Evolutionary conservation across 2,329 filamentous ascomycete species (phyloP).

Genomic region (Grosmannia huntii): DNA sequence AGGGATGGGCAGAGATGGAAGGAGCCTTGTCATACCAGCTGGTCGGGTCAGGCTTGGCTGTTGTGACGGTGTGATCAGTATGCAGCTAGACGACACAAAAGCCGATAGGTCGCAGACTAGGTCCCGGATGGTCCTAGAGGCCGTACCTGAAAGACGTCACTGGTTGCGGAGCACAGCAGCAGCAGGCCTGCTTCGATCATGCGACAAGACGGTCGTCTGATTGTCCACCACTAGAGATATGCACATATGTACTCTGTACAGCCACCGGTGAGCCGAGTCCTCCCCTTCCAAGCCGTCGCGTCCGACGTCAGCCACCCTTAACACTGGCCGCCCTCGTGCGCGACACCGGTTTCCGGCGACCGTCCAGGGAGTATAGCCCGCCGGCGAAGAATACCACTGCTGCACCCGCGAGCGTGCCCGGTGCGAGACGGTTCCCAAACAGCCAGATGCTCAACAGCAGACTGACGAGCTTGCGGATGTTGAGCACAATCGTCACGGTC

Average conservation of each 20-base stretch:
- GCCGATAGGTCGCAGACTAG: neutral
- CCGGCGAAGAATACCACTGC: slow-evolving; percentile 80
- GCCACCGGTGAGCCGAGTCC: neutral
- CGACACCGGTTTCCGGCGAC: slow-evolving; percentile 23
- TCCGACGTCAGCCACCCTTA: slow-evolving; percentile 14
- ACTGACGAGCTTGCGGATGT: slow-evolving; percentile 87
- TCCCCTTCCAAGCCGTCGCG: neutral
- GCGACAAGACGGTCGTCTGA: too few species aligned
- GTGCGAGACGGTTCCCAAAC: slow-evolving; percentile 73
- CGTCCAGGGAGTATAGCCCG: slow-evolving; percentile 78
- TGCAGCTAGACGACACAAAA: neutral
- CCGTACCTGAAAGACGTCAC: neutral
- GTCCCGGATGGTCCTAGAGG: neutral
- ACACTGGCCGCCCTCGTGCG: slow-evolving; percentile 17
- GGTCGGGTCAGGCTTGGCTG: neutral
- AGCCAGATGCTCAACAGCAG: slow-evolving; percentile 84
- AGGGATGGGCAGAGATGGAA: neutral
- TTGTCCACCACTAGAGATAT: neutral
- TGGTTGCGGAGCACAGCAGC: too few species aligned
- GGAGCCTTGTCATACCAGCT: neutral
- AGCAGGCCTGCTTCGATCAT: neutral
- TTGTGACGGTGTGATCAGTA: neutral
- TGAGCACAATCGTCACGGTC: slow-evolving; percentile 92
- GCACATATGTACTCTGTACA: too few species aligned
- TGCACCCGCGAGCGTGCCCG: slow-evolving; percentile 69